phyloP scores from a whole-genome alignment of 108 stramenopile genomes.

The Cylindrotheca closterium region DNA sequence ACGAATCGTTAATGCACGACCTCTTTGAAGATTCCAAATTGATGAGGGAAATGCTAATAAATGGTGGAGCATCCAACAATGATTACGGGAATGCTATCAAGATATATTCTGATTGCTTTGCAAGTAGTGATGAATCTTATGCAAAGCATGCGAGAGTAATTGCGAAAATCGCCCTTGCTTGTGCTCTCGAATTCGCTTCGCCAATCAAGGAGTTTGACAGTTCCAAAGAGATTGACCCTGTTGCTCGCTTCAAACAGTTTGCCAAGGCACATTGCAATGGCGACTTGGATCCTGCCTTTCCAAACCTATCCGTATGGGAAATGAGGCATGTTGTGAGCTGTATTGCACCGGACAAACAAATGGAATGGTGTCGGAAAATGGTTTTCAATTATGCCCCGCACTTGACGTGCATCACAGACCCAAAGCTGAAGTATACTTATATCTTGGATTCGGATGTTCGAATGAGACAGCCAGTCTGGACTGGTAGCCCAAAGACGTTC shows the following conservation, averaged over 20 bases:
- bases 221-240: conserved; percentile 27
- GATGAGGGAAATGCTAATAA: conserved; percentile 21
- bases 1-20: neutral
- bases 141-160: conserved; percentile 23
- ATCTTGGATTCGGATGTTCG: conserved; percentile 28
- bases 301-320: conserved; percentile 26
- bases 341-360: conserved; percentile 32
- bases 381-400: conserved; percentile 40
- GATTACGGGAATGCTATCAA: conserved; percentile 32
- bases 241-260: conserved; percentile 33
- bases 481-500: conserved; percentile 25
- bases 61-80: conserved; percentile 17
- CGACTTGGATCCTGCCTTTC: conserved; percentile 37
- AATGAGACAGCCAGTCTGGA: conserved; percentile 28
- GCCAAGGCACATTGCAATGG: conserved; percentile 26
- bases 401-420: conserved; percentile 22
- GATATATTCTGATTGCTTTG: conserved; percentile 20
- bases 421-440: conserved; percentile 23
- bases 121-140: neutral
- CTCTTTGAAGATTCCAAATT: neutral
- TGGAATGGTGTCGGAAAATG: conserved; percentile 38
- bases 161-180: conserved; percentile 30
- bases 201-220: conserved; percentile 17
- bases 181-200: conserved; percentile 28
- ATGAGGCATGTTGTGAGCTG: conserved; percentile 28